Evolutionary conservation across 805 yeast genomes (phyloP), one percentile per base, ranked within the genome.

Genomic region (Maudiozyma bulderi): DNA sequence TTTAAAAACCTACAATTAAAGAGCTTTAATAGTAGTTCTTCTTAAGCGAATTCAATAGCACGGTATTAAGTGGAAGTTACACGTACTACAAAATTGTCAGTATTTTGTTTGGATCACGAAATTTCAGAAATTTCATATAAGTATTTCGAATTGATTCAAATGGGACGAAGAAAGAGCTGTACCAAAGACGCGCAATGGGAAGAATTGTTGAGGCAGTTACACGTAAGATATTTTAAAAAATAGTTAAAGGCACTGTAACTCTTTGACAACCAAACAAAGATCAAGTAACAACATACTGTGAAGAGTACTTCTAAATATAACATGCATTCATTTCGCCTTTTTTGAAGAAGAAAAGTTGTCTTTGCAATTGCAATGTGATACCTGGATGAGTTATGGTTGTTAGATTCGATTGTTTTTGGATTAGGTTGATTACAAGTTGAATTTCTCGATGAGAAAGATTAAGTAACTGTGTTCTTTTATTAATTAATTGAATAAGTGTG

Each of bases 241-340:
- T 20, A 20, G 26, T 20, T 20, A 20, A 20, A 20, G 26, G 26
- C 26, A 20, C 26, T 20, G 26, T 20, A 20, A 20, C 26, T 20
- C 26, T 20, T 20, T 20, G 26, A 20, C 26, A 20, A 20, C 26
- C 26, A 20, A 20, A 20, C 26, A n/a, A n/a, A n/a, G n/a, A 20
- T 20, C 26, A 4, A 35, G 38, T n/a, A 15, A 35, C 9, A 35
- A 15, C 15, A 13, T n/a, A 6, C 13, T 32, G 34, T n/a, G 15
- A 13, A 35, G 6, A 35, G 15, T 13, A 20, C 26, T n/a, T 15
- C 32, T 43, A 34, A 26, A 30, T 15, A 30, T 60, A 54, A 44
- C 65, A 59, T 20, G 67, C 69, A 53, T 75, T 79, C 75, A 83
- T 74, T 62, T 84, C 90, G 3, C 82, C 75, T 58, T 82, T 82